phyloP scores from a whole-genome alignment of 805 yeast species.

The Ogataea populi-albae region DNA sequence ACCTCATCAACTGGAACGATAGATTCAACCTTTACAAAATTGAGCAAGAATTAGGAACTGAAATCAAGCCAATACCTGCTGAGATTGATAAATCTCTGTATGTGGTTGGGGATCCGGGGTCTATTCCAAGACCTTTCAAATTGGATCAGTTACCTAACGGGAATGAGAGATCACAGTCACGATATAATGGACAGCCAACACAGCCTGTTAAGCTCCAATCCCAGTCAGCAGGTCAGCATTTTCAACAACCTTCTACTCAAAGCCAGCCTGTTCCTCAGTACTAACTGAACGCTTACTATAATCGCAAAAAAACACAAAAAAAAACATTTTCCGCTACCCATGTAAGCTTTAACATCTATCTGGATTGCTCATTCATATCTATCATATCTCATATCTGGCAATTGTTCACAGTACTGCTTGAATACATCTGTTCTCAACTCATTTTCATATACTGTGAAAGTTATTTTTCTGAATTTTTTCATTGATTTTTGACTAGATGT shows the following conservation, averaged over 20 bases:
- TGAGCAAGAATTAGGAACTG: constrained; percentile 96
- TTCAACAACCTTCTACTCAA: constrained; percentile 10
- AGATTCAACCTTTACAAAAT: constrained; percentile 89
- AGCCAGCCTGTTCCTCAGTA: constrained; percentile 15
- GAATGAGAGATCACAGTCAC: constrained; percentile 26
- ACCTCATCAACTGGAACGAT: constrained; percentile 95
- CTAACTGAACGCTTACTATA: too few species aligned
- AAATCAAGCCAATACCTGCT: constrained; percentile 95
- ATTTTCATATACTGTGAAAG: constrained; percentile 11
- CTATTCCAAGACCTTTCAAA: constrained; percentile 88
- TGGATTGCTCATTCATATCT: too few species aligned
- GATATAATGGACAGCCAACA: constrained; percentile 30
- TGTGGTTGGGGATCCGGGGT: constrained; percentile 73
- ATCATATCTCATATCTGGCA: too few species aligned
- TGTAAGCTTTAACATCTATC: too few species aligned
- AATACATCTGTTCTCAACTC: constrained; percentile 7
- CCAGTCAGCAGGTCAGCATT: constrained; percentile 14
- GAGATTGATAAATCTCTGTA: constrained; percentile 84
- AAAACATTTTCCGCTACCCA: too few species aligned
- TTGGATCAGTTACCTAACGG: constrained; percentile 47
- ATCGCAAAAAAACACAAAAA: constrained; percentile 1
- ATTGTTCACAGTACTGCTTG: too few species aligned
- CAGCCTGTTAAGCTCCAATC: constrained; percentile 29
- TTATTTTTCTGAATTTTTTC: constrained; percentile 15
- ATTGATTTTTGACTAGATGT: constrained; percentile 13